A percentile compares a stretch with the other conserved stretches of the same genome.
These are phyloP conservation scores for Eucalyptus pauciflora DNA, from an alignment of 345 rosid species.

Conservation along the genomic window DNA sequence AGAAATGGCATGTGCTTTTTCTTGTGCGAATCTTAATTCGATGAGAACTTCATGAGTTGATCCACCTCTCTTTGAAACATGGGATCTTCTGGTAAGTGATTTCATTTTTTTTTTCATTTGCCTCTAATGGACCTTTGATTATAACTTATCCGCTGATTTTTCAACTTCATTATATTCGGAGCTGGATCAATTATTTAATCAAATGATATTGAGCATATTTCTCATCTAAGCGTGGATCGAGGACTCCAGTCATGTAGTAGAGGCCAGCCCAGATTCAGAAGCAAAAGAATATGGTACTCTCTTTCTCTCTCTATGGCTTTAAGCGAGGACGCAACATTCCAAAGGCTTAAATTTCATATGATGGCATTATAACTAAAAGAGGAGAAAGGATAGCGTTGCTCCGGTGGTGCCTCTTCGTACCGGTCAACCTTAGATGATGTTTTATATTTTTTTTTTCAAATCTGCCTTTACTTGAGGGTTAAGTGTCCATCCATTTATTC, in stretches of 20 bases:
- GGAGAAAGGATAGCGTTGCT: accelerated
- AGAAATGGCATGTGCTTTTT: accelerated
- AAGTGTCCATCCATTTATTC: too few species aligned
- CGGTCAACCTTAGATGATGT: too few species aligned
- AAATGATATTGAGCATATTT: neutral
- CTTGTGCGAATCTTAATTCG: accelerated
- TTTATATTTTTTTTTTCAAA: too few species aligned
- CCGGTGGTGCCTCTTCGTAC: accelerated
- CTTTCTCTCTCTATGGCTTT: too few species aligned
- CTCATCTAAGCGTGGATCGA: accelerated
- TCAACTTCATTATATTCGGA: neutral
- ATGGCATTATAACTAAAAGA: neutral
- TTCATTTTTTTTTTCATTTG: too few species aligned
- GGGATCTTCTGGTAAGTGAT: accelerated
- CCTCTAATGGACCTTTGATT: accelerated
- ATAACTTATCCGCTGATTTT: accelerated
- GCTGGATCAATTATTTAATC: neutral
- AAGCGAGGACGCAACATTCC: too few species aligned
- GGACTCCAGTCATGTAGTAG: too few species aligned
- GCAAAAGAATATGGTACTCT: too few species aligned
- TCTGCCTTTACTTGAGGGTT: too few species aligned
- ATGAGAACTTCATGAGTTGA: neutral
- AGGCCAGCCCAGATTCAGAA: too few species aligned
- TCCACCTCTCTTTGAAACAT: neutral
- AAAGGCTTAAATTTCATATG: accelerated